Base-by-base conservation (phyloP, 805 yeast genomes). In the Yamadazyma kitorensis region DNA sequence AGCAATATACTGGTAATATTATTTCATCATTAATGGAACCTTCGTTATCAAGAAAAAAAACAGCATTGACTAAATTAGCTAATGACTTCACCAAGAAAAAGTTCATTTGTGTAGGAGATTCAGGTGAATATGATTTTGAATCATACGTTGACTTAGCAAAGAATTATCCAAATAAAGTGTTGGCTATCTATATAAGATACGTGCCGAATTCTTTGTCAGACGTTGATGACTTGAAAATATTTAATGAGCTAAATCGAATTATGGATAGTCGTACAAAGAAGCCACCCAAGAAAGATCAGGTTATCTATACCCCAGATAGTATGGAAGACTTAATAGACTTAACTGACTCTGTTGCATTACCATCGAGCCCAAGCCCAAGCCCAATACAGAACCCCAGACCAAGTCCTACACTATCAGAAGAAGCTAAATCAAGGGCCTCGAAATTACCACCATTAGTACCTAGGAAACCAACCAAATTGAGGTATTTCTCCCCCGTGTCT, bases 51-150 rank as follows among this genome's bases (percentile, higher is more conserved):
- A 74, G 95, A 28, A 93, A 93, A 57, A 72, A 77, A 40, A 71
- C 72, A 9, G 72, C 86, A 1, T 67, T 94, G 33, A 63, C 69
- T 25, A 72, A 75, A 37, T 72, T 93, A 6, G 43, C 87, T 16
- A 55, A 61, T 2, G 95, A 89, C 51, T 91, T 86, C 52, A 87
- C 94, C 0, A 41, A 74, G 1, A 79, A 89, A 44, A 80, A 75
- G 49, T 91, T 93, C 54, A 72, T 93, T 16, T 64, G 95, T 32
- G 73, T 93, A 11, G 99, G 99, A 20, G 99, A 93, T 55, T 82
- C 96, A 2, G 98, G 98, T 2, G 98, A 93, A 53, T 82, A 82
- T 44, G 99, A 93, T 61, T 64, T 91, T 27, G 98, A 94, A 51
- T 95, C 97, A 0, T 93, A 93, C 54, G 70, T 78, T 5, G 81